A percentile compares a stretch with the other conserved stretches of the same genome.
phyloP scores from a whole-genome alignment of 768 basidiomycete genomes.

The Crepidotus variabilis region DNA sequence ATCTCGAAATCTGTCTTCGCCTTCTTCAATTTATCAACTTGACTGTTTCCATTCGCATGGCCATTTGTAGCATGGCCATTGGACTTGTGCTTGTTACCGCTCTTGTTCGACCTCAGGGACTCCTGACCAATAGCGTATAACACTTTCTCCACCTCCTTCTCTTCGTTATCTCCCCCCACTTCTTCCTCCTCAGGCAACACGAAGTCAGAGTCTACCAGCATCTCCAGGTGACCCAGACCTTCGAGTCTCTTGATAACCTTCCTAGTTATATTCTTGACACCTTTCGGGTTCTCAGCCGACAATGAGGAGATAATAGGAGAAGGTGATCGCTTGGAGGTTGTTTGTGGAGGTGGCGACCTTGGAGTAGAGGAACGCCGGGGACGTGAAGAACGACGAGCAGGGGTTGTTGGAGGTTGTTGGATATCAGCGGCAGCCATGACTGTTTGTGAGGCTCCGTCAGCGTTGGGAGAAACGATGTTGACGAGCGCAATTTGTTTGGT shows the following conservation, averaged over 20 bases:
- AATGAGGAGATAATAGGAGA: slow-evolving; percentile 42
- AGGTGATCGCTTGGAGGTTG: slow-evolving; percentile 36
- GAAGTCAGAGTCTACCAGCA: slow-evolving; percentile 22
- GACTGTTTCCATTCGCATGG: slow-evolving; percentile 10
- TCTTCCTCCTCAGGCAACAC: slow-evolving; percentile 33
- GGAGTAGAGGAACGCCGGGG: slow-evolving; percentile 18
- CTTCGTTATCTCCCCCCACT: slow-evolving; percentile 22
- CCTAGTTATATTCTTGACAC: slow-evolving; percentile 42
- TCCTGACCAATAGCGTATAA: slow-evolving; percentile 17
- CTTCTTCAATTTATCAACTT: slow-evolving; percentile 11
- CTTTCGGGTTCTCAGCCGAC: slow-evolving; percentile 32
- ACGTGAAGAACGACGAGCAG: slow-evolving; percentile 13
- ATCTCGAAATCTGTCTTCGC: slow-evolving; percentile 81
- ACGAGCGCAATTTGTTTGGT: background rate
- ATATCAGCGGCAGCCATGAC: background rate
- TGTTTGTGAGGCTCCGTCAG: background rate
- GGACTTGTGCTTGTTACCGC: background rate
- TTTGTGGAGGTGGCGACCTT: slow-evolving; percentile 10
- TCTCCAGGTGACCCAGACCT: slow-evolving; percentile 38
- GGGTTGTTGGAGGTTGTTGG: background rate
- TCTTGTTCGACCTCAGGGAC: slow-evolving; percentile 9
- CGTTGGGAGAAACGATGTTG: background rate
- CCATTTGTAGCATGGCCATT: slow-evolving; percentile 16
- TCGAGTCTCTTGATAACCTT: slow-evolving; percentile 47
- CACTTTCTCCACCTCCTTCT: slow-evolving; percentile 23